Conservation (phyloP, 805 yeast genomes). For the Zygosaccharomyces kombuchaensis region DNA sequence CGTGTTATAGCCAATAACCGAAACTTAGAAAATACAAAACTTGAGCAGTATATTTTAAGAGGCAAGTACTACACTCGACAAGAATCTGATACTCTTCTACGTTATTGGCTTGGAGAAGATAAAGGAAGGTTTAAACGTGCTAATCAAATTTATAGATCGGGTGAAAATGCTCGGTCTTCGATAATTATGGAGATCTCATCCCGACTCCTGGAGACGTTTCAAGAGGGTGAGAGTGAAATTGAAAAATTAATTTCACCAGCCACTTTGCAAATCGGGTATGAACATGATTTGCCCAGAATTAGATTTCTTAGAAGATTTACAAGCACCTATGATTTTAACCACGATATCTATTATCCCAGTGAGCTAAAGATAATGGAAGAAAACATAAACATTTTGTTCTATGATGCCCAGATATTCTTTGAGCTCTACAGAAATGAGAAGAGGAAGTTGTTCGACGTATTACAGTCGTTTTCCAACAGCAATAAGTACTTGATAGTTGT, state of each 20-base stretch:
- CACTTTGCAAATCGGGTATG: constrained; percentile 20
- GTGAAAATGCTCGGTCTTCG: constrained; percentile 47
- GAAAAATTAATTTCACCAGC: constrained; percentile 23
- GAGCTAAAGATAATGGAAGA: constrained; percentile 42
- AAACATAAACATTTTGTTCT: constrained; percentile 41
- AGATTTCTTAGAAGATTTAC: constrained; percentile 48
- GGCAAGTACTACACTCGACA: constrained; percentile 20
- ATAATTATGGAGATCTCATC: constrained; percentile 45
- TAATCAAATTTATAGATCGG: constrained; percentile 41
- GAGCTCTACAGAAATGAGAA: constrained; percentile 31
- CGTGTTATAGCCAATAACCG: not conserved
- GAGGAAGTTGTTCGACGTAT: constrained; percentile 22
- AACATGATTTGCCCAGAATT: constrained; percentile 40
- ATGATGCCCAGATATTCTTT: constrained; percentile 45
- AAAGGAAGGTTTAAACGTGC: constrained; percentile 28
- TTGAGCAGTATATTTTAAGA: constrained; percentile 23
- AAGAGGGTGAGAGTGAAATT: constrained; percentile 24
- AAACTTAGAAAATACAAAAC: constrained; percentile 1
- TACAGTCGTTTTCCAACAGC: constrained; percentile 23
- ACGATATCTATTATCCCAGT: constrained; percentile 55
- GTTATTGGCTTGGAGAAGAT: constrained; percentile 9
- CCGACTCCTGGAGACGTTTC: constrained; percentile 29
- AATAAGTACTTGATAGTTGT: constrained; percentile 40
- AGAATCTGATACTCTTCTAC: constrained; percentile 18
- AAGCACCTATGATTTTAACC: constrained; percentile 44